Evolutionary conservation across 2,329 filamentous ascomycete genomes (phyloP), one percentile per base, ranked within the genome.

Genomic region (Didymosphaeria variabile): DNA sequence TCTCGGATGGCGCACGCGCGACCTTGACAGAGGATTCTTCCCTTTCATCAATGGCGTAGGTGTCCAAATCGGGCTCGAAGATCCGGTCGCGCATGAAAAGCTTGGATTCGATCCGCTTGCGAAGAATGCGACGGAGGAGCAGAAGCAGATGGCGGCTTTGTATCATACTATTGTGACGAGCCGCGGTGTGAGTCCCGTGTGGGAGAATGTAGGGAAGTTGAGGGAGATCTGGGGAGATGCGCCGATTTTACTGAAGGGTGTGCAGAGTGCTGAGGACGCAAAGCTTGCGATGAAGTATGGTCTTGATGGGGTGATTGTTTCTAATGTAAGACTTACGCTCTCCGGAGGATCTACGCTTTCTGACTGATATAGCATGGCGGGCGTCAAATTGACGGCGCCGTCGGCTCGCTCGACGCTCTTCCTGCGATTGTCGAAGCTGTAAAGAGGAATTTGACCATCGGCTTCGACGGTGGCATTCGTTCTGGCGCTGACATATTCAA

Each of bases 1-100:
- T 3, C 80, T 91, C 44, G 84, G 84, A 0, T 92, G 89, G 89
- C 81, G 90, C 51, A 88, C 88, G 0, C 81, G 80, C 0, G 89
- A 91, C 70, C 81, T 91, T 4, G 88, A 90, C 62, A 81, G 82
- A 9, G 86, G 81, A 5, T 70, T 65, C 45, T 65, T 68, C 38
- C 68, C 68, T 12, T 70, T 70, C 58, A 61, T 68, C 46, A 47
- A 61, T 9, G 62, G 62, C 10, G 54, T 86, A 13, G 90, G 89
- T 1, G 84, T 86, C 58, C 80, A 85, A 47, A 83, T 88, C 3
- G 89, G 88, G 2, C 88, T 91, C 65, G 83, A 83, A 2, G 90
- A 92, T 70, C 88, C 89, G 0, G 87, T 88, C 12, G 59, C 62
- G 42, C 62, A 64, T 50, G 42, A 61, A 21, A 61, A 64, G 49